These are phyloP conservation scores for Fraxinus velutina DNA, from an alignment of 305 asterid species.

Conservation along the genomic window DNA sequence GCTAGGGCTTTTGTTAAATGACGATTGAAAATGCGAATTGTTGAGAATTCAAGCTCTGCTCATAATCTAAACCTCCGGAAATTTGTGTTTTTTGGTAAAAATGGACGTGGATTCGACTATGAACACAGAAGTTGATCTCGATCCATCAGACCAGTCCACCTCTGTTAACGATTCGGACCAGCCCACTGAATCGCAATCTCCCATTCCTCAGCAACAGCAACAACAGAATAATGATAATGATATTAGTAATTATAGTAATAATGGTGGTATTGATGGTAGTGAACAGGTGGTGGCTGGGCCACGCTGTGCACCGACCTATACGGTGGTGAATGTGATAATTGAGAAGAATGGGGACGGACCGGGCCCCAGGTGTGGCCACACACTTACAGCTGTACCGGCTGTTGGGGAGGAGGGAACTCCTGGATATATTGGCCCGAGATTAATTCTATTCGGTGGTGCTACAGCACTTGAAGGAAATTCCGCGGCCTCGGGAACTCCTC, in stretches of 20 bases:
- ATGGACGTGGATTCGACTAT: slow-evolving; percentile 88
- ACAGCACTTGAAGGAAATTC: slow-evolving; percentile 97
- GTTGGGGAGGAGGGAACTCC: slow-evolving; percentile 87
- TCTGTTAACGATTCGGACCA: slow-evolving; percentile 39
- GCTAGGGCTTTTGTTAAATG: slow-evolving; percentile 24
- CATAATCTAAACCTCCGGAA: slow-evolving; percentile 34
- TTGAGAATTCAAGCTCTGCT: slow-evolving; percentile 55
- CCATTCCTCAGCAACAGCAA: slow-evolving; percentile 40
- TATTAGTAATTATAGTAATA: slow-evolving; percentile 29
- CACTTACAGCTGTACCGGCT: slow-evolving; percentile 89
- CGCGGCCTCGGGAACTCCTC: slow-evolving; percentile 79
- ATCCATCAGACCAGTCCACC: slow-evolving; percentile 55
- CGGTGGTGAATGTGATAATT: slow-evolving; percentile 64
- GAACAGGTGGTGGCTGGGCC: slow-evolving; percentile 64
- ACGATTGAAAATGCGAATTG: slow-evolving; percentile 43
- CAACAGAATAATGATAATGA: slow-evolving; percentile 27
- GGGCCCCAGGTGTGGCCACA: slow-evolving; percentile 96
- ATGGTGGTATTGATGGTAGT: slow-evolving; percentile 32
- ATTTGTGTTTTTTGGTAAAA: slow-evolving; percentile 44
- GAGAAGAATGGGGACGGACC: slow-evolving; percentile 97
- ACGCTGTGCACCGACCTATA: slow-evolving; percentile 83
- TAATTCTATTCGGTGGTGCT: slow-evolving; percentile 91
- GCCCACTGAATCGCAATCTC: slow-evolving; percentile 41
- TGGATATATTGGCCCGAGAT: slow-evolving; percentile 83
- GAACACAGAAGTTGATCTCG: slow-evolving; percentile 73